Evolutionary conservation across 1,139 yeast genomes (phyloP), one percentile per base, ranked within the genome.

Genomic region (Taiozyma sp.): DNA sequence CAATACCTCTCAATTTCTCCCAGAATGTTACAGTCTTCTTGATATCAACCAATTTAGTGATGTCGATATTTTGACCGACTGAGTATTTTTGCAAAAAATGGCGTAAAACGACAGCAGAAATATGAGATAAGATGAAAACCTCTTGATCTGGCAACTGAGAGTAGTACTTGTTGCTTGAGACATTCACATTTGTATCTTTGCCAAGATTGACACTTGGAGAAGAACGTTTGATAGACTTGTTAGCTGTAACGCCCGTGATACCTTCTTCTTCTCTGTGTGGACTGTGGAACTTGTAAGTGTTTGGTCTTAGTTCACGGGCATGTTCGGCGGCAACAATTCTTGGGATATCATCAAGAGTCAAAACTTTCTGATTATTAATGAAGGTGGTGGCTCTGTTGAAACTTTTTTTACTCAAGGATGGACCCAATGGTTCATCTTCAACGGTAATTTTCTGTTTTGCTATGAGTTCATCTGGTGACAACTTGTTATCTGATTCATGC

Each of bases 281-380:
- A 55, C 75, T 74, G 58, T 84, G 90, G 64, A 83, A 91, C 56
- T 83, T 80, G 69, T 83, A 88, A 0, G 95, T 93, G 66, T 87
- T 87, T 6, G 95, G 95, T 52, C 96, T 78, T 62, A 88, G 85
- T 57, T 89, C 97, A 56, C 97, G 76, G 0, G 98, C 97, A 67
- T 91, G 97, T 62, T 93, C 98, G 7, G 97, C 95, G 3, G 97
- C 96, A 13, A 93, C 98, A 63, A 93, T 91, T 58, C 98, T 77
- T 7, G 98, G 97, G 59, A 93, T 93, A 69, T 93, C 99, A 68
- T 93, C 99, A 62, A 93, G 76, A 0, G 97, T 91, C 51, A 93
- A 77, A 1, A 95, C 85, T 60, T 88, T 88, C 60, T 91, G 96
- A 63, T 83, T 88, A 62, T 85, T 82, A 26, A 62, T 60, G 42